These are phyloP conservation scores for Trichoderma asperelloides DNA, from an alignment of 495 filamentous ascomycete genomes.

Conservation along the genomic window DNA sequence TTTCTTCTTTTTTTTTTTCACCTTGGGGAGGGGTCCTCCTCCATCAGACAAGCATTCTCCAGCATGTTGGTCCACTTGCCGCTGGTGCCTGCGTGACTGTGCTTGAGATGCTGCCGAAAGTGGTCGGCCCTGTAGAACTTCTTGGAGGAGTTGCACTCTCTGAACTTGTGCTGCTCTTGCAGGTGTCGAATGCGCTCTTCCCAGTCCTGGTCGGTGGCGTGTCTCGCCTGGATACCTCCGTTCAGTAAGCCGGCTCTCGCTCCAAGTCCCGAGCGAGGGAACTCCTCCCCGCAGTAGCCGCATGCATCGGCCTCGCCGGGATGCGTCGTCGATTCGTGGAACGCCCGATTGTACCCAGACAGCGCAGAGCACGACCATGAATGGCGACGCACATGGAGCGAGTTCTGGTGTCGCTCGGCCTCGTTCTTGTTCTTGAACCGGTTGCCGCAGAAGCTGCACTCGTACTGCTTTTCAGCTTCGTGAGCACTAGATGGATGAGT, in stretches of 20 bases:
- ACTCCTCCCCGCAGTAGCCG: slow-evolving; percentile 94
- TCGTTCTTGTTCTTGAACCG: slow-evolving; percentile 99
- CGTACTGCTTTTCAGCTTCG: slow-evolving; percentile 92
- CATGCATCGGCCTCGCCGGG: slow-evolving; percentile 66
- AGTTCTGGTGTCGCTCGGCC: slow-evolving; percentile 95
- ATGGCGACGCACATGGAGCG: slow-evolving; percentile 86
- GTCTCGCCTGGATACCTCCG: slow-evolving; percentile 17
- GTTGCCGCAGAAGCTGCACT: slow-evolving; percentile 84
- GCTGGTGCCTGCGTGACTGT: slow-evolving; percentile 92
- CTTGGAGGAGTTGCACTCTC: slow-evolving; percentile 96
- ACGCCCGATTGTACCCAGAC: slow-evolving; percentile 66
- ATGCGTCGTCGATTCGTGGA: slow-evolving; percentile 63
- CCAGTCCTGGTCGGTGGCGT: slow-evolving; percentile 61
- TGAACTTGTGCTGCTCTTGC: slow-evolving; percentile 86
- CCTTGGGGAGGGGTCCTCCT: slow-evolving; percentile 47
- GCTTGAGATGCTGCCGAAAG: slow-evolving; percentile 96
- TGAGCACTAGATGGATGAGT: slow-evolving; percentile 43
- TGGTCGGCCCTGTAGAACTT: slow-evolving; percentile 98
- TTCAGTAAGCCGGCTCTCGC: slow-evolving; percentile 11
- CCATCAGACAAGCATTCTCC: slow-evolving; percentile 94
- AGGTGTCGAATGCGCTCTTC: slow-evolving; percentile 76
- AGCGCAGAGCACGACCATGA: slow-evolving; percentile 96
- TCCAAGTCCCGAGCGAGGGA: slow-evolving; percentile 50
- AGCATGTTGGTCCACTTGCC: slow-evolving; percentile 99
- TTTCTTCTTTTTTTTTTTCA: not conserved